Evolutionary conservation across 1,139 yeast species (phyloP).

Genomic region (Yamadazyma dendronema): DNA sequence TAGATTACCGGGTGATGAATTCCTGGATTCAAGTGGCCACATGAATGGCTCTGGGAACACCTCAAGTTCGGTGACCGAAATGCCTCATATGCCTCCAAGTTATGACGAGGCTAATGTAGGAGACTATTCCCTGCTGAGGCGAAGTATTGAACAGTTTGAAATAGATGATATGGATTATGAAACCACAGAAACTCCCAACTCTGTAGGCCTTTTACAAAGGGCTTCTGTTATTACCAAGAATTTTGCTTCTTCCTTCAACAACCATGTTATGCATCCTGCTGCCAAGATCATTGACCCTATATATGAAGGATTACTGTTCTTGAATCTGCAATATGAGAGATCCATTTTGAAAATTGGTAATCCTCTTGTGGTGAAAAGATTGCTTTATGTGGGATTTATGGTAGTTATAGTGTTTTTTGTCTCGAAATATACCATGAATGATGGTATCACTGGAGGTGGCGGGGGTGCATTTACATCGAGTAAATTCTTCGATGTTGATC

Average conservation of each 20-base stretch:
- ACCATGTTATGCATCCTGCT: slow-evolving; percentile 51
- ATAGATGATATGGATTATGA: slow-evolving; percentile 31
- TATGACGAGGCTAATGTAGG: slow-evolving; percentile 21
- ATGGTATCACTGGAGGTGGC: slow-evolving; percentile 41
- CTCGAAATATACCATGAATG: slow-evolving; percentile 53
- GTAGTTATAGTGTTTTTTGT: slow-evolving; percentile 57
- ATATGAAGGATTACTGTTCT: slow-evolving; percentile 51
- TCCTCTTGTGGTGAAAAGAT: slow-evolving; percentile 78
- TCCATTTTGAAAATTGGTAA: slow-evolving; percentile 69
- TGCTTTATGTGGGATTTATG: slow-evolving; percentile 66
- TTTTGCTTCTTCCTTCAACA: slow-evolving; percentile 39
- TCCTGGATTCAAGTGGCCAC: neutral
- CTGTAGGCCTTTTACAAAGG: slow-evolving; percentile 25
- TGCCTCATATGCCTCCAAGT: slow-evolving; percentile 28
- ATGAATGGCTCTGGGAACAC: neutral
- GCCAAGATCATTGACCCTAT: slow-evolving; percentile 65
- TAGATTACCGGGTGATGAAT: neutral
- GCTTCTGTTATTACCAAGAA: slow-evolving; percentile 33
- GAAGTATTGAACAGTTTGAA: slow-evolving; percentile 38
- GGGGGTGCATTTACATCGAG: slow-evolving; percentile 53
- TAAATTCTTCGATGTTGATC: slow-evolving; percentile 59
- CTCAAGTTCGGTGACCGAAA: neutral
- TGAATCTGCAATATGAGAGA: slow-evolving; percentile 51
- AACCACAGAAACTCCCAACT: slow-evolving; percentile 7
- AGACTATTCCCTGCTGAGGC: neutral